A percentile compares a stretch with the other conserved stretches of the same genome.
phyloP scores from a whole-genome alignment of 2,329 filamentous ascomycete species.

The Alternaria viburni region DNA sequence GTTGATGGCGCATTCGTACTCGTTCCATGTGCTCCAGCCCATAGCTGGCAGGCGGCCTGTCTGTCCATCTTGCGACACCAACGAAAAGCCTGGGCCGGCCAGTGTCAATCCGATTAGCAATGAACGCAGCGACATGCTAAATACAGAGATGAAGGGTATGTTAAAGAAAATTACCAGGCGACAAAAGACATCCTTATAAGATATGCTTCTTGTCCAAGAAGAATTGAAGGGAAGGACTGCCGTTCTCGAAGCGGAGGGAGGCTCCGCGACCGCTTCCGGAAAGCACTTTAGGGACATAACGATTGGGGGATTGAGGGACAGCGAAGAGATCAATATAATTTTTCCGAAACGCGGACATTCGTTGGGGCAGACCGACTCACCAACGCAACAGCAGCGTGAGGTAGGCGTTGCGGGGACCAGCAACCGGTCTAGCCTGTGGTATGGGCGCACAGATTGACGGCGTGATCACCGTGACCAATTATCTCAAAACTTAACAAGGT shows the following conservation, averaged over 20 bases:
- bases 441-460: neutral
- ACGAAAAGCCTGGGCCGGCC: neutral
- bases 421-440: neutral
- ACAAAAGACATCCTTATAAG: neutral
- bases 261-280: neutral
- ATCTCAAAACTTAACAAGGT: neutral
- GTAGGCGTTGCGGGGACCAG: neutral
- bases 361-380: neutral
- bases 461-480: neutral
- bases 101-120: neutral
- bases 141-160: neutral
- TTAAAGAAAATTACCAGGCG: neutral
- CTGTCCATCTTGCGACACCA: slow-evolving; percentile 16
- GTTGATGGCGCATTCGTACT: slow-evolving; percentile 29
- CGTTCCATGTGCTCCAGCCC: slow-evolving; percentile 34
- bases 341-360: neutral
- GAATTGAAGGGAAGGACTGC: neutral
- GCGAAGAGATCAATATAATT: neutral
- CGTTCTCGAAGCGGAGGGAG: neutral
- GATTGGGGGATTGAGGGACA: neutral
- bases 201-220: neutral
- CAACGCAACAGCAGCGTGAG: neutral
- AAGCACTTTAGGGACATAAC: neutral
- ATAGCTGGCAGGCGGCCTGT: slow-evolving; percentile 27
- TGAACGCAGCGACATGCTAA: slow-evolving; percentile 1